A percentile compares a stretch with the other conserved stretches of the same genome.
phyloP scores from a whole-genome alignment of 2,329 filamentous ascomycete species.

The Decorospora gaudefroyi region DNA sequence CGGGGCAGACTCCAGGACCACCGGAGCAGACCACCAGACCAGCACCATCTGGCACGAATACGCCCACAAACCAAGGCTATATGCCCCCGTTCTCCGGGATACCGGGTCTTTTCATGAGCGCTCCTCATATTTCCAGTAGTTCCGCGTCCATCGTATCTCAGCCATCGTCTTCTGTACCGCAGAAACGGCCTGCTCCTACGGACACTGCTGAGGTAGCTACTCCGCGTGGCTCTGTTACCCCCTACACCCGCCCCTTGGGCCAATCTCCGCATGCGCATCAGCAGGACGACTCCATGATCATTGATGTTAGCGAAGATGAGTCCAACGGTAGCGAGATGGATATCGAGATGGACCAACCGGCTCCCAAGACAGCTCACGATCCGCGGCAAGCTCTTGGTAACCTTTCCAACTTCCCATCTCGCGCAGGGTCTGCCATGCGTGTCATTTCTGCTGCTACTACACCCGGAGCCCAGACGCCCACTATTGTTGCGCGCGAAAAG shows the following conservation, averaged over 20 bases:
- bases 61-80: slow-evolving; percentile 11
- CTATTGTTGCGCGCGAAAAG: slow-evolving; percentile 46
- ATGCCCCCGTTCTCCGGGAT: slow-evolving; percentile 48
- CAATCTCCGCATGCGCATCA: slow-evolving; percentile 58
- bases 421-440: slow-evolving; percentile 29
- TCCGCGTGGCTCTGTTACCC: slow-evolving; percentile 28
- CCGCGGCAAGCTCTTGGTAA: slow-evolving; percentile 19
- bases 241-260: slow-evolving; percentile 65
- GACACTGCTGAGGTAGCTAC: slow-evolving; percentile 67
- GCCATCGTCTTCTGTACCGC: slow-evolving; percentile 14
- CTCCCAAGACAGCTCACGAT: slow-evolving; percentile 10
- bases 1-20: not conserved
- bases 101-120: slow-evolving; percentile 59
- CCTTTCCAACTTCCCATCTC: slow-evolving; percentile 34
- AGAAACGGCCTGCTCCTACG: slow-evolving; percentile 68
- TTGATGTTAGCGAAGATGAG: slow-evolving; percentile 81
- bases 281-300: slow-evolving; percentile 70
- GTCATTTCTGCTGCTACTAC: slow-evolving; percentile 37
- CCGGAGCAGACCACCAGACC: slow-evolving; percentile 2
- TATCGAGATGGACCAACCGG: slow-evolving; percentile 59
- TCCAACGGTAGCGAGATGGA: slow-evolving; percentile 67
- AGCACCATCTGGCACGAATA: slow-evolving; percentile 5
- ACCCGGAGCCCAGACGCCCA: slow-evolving; percentile 45
- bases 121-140: slow-evolving; percentile 14
- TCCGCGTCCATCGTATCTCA: slow-evolving; percentile 12